Evolutionary conservation across 116 monocot species (phyloP).

Genomic region (Phalaenopsis hybrid): DNA sequence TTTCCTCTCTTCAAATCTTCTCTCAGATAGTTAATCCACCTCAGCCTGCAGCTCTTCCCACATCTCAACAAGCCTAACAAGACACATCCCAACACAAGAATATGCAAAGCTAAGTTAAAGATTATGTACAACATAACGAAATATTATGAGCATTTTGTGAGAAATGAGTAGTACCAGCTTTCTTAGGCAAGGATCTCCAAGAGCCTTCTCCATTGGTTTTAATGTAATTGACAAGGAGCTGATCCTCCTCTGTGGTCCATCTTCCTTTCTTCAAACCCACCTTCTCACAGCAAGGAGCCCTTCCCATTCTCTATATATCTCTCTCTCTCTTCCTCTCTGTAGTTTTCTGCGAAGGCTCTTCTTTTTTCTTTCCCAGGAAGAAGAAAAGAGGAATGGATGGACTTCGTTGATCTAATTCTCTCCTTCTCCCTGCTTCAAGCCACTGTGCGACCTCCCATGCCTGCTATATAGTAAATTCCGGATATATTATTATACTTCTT

Average conservation of each 20-base stretch:
- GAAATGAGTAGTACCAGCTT: constrained; percentile 5
- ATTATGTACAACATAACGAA: too few relatives aligned
- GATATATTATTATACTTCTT: not conserved
- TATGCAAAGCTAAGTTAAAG: too few relatives aligned
- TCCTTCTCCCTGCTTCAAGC: not conserved
- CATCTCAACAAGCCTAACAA: constrained; percentile 47
- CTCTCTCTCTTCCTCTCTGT: not conserved
- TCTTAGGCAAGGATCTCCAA: constrained; percentile 19
- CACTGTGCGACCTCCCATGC: not conserved
- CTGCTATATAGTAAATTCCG: not conserved
- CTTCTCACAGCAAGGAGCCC: constrained; percentile 23
- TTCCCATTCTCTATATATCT: constrained; percentile 13
- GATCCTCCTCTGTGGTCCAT: constrained; percentile 27
- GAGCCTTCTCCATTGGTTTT: constrained; percentile 16
- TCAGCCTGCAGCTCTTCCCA: constrained; percentile 84
- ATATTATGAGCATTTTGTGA: not conserved
- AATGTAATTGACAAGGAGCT: constrained; percentile 15
- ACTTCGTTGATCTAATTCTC: not conserved
- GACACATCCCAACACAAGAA: not conserved
- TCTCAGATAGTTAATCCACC: constrained; percentile 81
- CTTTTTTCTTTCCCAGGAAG: too few relatives aligned
- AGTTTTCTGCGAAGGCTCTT: not conserved
- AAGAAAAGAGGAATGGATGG: too few relatives aligned
- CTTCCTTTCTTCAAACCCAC: constrained; percentile 22
- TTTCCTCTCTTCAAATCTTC: constrained; percentile 65